Percentiles rank a stretch among this genome's conserved stretches.
phyloP scores from a whole-genome alignment of 2,329 filamentous ascomycete genomes.

The Alternaria hordeiaustralica region DNA sequence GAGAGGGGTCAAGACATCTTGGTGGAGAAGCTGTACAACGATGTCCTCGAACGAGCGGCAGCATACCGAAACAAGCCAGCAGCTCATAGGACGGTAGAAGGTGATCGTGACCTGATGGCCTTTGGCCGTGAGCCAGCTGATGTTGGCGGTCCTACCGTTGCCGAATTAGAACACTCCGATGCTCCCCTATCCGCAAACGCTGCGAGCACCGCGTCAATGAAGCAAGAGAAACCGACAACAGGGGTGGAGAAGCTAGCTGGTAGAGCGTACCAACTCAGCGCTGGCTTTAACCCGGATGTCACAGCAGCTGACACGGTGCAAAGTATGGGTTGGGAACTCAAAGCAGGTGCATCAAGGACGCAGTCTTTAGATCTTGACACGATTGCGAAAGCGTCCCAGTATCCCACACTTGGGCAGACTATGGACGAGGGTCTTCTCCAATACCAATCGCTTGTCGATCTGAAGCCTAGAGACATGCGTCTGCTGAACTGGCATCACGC shows the following conservation, averaged over 20 bases:
- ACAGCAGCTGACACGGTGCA: conserved; percentile 80
- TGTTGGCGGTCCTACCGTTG: conserved; percentile 69
- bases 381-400: conserved; percentile 64
- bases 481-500: conserved; percentile 98
- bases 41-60: conserved; percentile 89
- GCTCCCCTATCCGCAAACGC: conserved; percentile 58
- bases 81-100: conserved; percentile 75
- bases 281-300: conserved; percentile 70
- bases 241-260: conserved; percentile 69
- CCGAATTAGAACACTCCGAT: conserved; percentile 73
- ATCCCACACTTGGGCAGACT: conserved; percentile 84
- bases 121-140: conserved; percentile 75
- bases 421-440: conserved; percentile 91
- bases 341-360: conserved; percentile 64
- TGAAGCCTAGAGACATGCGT: conserved; percentile 85
- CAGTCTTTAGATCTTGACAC: conserved; percentile 74
- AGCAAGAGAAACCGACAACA: conserved; percentile 57
- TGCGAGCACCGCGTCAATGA: conserved; percentile 46
- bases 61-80: conserved; percentile 83
- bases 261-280: conserved; percentile 70
- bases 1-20: conserved; percentile 78
- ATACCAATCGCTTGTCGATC: conserved; percentile 80
- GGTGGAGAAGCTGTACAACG: conserved; percentile 92
- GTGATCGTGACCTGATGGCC: conserved; percentile 81
- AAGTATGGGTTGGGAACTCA: conserved; percentile 82